phyloP scores from a whole-genome alignment of 2,329 filamentous ascomycete genomes.

The Raffaelea deltoideospora region DNA sequence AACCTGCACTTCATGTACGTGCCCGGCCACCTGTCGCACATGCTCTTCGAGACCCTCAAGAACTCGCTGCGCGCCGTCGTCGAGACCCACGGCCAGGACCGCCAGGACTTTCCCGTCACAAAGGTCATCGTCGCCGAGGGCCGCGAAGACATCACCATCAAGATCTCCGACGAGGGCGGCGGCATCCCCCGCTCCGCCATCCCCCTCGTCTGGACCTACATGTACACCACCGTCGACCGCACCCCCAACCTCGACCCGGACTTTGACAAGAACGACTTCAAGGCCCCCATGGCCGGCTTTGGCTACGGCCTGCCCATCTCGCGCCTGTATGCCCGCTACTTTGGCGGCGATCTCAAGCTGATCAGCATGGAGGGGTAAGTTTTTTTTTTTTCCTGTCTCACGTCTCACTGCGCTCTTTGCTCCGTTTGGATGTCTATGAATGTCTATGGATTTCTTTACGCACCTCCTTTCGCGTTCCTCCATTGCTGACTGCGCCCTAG shows the following conservation, averaged over 20 bases:
- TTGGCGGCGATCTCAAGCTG: constrained; percentile 89
- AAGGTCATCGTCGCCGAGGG: constrained; percentile 97
- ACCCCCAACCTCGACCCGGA: constrained; percentile 91
- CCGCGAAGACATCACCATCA: constrained; percentile 98
- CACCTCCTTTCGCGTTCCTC: background rate
- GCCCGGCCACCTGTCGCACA: constrained; percentile 94
- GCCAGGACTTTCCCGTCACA: constrained; percentile 88
- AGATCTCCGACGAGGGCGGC: constrained; percentile 91
- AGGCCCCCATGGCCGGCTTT: constrained; percentile 97
- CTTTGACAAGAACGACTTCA: constrained; percentile 98
- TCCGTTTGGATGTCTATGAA: too few species aligned
- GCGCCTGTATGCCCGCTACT: constrained; percentile 87
- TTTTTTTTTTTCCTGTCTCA: background rate
- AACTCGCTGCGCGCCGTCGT: constrained; percentile 96
- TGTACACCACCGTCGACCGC: constrained; percentile 97
- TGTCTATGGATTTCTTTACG: too few species aligned
- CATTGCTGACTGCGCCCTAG: constrained; percentile 29
- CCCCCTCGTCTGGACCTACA: constrained; percentile 98
- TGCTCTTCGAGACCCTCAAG: constrained; percentile 98
- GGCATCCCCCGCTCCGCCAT: constrained; percentile 88
- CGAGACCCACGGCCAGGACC: constrained; percentile 86
- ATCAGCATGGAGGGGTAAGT: constrained; percentile 98
- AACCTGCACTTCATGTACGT: constrained; percentile 99
- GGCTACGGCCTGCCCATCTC: constrained; percentile 96
- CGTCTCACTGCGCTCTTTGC: background rate